Evolutionary conservation across 371 early-diverging fungal genomes (phyloP), one percentile per base, ranked within the genome.

Genomic region (Mucor mucedo): DNA sequence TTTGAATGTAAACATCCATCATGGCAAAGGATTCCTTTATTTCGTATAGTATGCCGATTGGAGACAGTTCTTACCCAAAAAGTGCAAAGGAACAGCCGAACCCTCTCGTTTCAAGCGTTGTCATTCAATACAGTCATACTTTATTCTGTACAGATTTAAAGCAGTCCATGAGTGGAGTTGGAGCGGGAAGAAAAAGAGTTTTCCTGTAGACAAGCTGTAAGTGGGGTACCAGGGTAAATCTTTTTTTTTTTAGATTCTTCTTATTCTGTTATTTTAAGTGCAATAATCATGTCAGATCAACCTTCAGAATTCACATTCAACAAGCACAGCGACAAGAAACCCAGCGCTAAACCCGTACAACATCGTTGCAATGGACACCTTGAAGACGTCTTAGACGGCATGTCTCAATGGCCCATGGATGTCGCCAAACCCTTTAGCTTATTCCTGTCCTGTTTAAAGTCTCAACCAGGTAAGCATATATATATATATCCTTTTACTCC

Each of bases 341-440:
- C 73, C 11, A 60, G 38, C 14, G 38, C 42, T n/a, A 56, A 48
- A 55, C 70, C 69, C n/a, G 30, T 62, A 30, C 61, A 76, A 32
- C 76, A 77, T 58, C 74, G 82, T 5, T 82, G 82, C 50, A 79
- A 82, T 62, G 70, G 45, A 4, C 79, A 82, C 54, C 65, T 82
- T 7, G 82, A 82, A 58, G 82, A 82, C 62, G 61, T 77, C 9
- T 55, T 82, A 38, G 65, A 67, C 44, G 82, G 82, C 2, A 5
- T 82, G 4, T 71, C 74, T 9, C 68, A 58, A 14, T 77, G 79
- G 79, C 82, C 82, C 1, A 68, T 82, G 70, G 77, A 82, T 53
- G 68, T 82, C 8, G 49, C 78, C 38, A 72, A 74, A n/a, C 82
- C 82, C 4, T 82, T 82, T 61, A 41, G 64, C 32, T 47, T 68